These are phyloP conservation scores for Echinosophora koreensis DNA, from an alignment of 306 rosid species.

Conservation along the genomic window DNA sequence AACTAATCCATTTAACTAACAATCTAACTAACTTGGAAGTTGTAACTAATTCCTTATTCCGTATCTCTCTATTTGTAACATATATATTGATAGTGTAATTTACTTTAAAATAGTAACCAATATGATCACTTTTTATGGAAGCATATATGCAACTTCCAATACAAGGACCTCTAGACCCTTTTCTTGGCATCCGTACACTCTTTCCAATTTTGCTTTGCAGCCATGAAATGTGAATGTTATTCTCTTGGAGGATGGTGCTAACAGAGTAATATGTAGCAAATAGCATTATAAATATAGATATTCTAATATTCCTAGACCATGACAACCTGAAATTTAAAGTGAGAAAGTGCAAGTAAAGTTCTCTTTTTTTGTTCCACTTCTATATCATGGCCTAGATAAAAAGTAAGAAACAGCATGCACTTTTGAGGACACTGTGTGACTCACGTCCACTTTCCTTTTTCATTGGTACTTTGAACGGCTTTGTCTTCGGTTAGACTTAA, in stretches of 20 bases:
- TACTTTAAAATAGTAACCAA: no score
- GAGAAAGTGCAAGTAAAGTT: background rate
- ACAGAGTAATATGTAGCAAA: constrained; percentile 15
- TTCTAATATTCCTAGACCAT: constrained; percentile 19
- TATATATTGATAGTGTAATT: no score
- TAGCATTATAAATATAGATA: constrained; percentile 31
- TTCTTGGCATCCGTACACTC: background rate
- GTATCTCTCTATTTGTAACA: no score
- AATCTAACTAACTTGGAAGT: no score
- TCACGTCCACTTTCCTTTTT: no score
- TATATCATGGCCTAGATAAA: background rate
- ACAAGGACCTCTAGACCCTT: background rate
- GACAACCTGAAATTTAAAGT: background rate
- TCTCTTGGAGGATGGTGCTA: constrained; percentile 3
- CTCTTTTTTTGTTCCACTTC: constrained; percentile 2
- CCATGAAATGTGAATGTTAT: constrained; percentile 26
- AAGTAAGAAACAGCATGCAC: constrained; percentile 25
- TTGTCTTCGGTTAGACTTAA: no score
- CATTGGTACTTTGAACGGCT: no score
- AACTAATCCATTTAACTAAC: no score
- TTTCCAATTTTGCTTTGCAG: background rate
- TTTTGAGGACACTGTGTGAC: no score
- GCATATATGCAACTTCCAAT: no score
- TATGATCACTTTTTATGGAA: no score
- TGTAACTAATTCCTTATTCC: no score